phyloP scores from a whole-genome alignment of 78 protist genomes.

The Cyanophora paradoxa region DNA sequence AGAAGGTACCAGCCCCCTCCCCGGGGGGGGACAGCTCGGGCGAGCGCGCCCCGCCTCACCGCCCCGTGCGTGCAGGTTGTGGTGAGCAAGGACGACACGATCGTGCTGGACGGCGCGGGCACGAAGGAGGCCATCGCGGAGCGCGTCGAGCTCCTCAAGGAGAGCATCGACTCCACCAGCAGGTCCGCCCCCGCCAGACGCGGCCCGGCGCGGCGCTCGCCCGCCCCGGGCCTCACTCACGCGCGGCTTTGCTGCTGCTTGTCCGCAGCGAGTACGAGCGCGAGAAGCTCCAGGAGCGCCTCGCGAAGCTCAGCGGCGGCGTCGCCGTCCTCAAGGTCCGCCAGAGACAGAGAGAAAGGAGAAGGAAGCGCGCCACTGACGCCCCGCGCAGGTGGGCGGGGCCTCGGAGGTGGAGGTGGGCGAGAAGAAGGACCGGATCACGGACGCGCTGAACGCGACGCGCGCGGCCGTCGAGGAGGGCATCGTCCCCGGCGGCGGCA shows the following conservation, averaged over 20 bases:
- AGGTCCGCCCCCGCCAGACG: too few relatives aligned
- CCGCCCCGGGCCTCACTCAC: too few relatives aligned
- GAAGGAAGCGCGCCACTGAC: too few relatives aligned
- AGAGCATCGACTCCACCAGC: slow-evolving; percentile 53
- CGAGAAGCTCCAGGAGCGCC: slow-evolving; percentile 88
- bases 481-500: slow-evolving; percentile 96
- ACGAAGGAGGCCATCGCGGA: slow-evolving; percentile 63
- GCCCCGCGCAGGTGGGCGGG: too few relatives aligned
- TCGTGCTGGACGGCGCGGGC: slow-evolving; percentile 93
- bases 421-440: slow-evolving; percentile 97
- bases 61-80: too few relatives aligned
- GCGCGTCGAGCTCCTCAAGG: slow-evolving; percentile 78
- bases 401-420: slow-evolving; percentile 96
- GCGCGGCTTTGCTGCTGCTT: too few relatives aligned
- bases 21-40: too few relatives aligned
- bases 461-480: slow-evolving; percentile 98
- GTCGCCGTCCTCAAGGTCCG: slow-evolving; percentile 92
- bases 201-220: too few relatives aligned
- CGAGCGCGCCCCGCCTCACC: too few relatives aligned
- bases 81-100: slow-evolving; percentile 84
- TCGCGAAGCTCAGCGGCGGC: slow-evolving; percentile 95
- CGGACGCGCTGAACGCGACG: slow-evolving; percentile 98
- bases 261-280: slow-evolving; percentile 77
- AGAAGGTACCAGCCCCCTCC: slow-evolving; percentile 72
- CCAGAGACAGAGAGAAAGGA: too few relatives aligned